Conservation (phyloP, 495 filamentous ascomycete species). For the Lasiosphaeria hispida region DNA sequence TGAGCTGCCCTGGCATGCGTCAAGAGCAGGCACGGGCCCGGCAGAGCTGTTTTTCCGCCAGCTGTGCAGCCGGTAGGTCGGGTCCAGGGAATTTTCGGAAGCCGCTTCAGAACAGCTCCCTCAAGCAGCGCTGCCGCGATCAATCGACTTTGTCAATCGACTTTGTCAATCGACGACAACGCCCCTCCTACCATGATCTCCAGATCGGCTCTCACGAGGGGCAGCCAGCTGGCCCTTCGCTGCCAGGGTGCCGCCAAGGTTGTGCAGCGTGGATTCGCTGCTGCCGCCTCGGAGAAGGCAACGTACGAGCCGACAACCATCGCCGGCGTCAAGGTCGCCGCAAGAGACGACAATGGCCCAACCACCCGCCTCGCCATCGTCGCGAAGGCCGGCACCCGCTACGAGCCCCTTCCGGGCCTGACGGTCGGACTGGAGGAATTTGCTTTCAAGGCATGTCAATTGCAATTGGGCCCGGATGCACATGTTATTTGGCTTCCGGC, state of each 20-base stretch:
- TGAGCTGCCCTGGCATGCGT: slow-evolving; percentile 3
- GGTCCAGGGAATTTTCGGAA: slow-evolving; percentile 41
- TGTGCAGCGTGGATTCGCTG: slow-evolving; percentile 68
- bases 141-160: slow-evolving; percentile 43
- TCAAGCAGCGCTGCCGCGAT: slow-evolving; percentile 34
- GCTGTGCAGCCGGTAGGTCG: slow-evolving; percentile 17
- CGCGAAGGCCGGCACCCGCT: slow-evolving; percentile 88
- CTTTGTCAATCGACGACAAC: slow-evolving; percentile 49
- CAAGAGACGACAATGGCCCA: slow-evolving; percentile 80
- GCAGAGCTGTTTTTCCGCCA: slow-evolving; percentile 35
- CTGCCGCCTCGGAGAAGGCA: slow-evolving; percentile 70
- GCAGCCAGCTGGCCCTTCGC: slow-evolving; percentile 72
- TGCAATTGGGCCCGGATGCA: background rate
- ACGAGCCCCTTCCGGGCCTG: slow-evolving; percentile 83
- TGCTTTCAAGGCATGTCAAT: slow-evolving; percentile 83
- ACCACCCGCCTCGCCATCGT: slow-evolving; percentile 88
- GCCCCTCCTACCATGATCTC: slow-evolving; percentile 74
- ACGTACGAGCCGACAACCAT: slow-evolving; percentile 85
- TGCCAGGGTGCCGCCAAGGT: slow-evolving; percentile 58
- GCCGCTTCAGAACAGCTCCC: slow-evolving; percentile 25
- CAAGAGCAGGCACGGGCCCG: slow-evolving; percentile 10
- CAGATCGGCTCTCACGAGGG: slow-evolving; percentile 73
- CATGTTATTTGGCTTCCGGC: slow-evolving; percentile 5
- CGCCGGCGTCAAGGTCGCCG: slow-evolving; percentile 84
- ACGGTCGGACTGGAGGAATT: slow-evolving; percentile 87